Conservation (phyloP, 225 moss, liverwort and hornwort species). For the Asterella californica region DNA sequence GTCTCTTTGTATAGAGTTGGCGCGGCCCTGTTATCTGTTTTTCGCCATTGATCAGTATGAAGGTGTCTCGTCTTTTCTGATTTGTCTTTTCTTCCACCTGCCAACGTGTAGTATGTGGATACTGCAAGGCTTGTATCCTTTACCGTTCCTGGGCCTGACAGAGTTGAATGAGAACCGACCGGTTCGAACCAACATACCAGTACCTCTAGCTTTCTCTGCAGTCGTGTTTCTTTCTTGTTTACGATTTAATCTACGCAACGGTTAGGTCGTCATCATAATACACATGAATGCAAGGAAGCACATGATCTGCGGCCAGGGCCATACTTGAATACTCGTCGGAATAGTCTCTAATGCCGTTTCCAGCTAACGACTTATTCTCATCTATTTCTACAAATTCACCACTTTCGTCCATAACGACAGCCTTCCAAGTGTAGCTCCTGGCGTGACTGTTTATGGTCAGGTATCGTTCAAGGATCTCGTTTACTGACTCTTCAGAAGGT, state of each 20-base stretch:
- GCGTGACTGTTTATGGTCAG: slow-evolving; percentile 72
- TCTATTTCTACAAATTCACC: slow-evolving; percentile 55
- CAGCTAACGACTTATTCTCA: slow-evolving; percentile 58
- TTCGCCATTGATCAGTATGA: no score
- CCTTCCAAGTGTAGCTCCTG: slow-evolving; percentile 83
- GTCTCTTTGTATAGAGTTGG: no score
- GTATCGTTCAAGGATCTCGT: slow-evolving; percentile 68
- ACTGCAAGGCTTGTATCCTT: no score
- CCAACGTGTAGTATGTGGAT: no score
- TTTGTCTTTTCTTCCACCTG: no score
- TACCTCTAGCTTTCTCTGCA: no score
- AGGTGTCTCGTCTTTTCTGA: no score
- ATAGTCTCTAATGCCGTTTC: slow-evolving; percentile 77
- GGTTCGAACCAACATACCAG: no score
- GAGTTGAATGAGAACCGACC: no score
- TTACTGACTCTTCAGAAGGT: slow-evolving; percentile 72
- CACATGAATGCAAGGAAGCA: slow-evolving; percentile 73
- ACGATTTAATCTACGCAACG: slow-evolving; percentile 26
- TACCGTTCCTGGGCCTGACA: no score
- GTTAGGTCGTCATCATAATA: slow-evolving; percentile 86
- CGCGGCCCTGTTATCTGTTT: no score
- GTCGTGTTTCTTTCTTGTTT: no score
- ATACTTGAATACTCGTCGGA: slow-evolving; percentile 51
- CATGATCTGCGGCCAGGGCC: slow-evolving; percentile 62
- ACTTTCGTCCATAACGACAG: slow-evolving; percentile 43